phyloP scores from a whole-genome alignment of 345 rosid species.

The Linum lewisii region DNA sequence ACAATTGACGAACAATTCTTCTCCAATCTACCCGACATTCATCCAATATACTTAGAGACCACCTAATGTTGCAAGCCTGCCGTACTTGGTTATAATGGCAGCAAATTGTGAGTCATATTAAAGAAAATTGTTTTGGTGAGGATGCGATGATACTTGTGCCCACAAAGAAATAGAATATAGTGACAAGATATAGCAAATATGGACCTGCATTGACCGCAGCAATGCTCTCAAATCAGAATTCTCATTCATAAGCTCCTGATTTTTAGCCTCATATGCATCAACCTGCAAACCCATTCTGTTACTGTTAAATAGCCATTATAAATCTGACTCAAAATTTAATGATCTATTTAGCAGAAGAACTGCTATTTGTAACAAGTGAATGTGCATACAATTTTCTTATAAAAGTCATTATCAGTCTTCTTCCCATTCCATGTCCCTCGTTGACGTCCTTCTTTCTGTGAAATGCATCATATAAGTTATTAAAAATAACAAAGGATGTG shows the following conservation, averaged over 20 bases:
- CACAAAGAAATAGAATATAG: neutral
- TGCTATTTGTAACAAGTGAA: slow-evolving; percentile 9
- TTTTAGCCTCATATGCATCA: slow-evolving; percentile 89
- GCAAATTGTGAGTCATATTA: neutral
- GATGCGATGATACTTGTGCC: neutral
- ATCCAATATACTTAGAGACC: neutral
- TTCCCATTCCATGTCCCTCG: slow-evolving; percentile 99
- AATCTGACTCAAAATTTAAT: no score
- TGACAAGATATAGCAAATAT: slow-evolving; percentile 1
- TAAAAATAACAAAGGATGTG: slow-evolving; percentile 2
- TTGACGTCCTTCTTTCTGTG: slow-evolving; percentile 94
- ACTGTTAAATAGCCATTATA: slow-evolving; percentile 5
- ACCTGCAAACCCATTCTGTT: slow-evolving; percentile 37
- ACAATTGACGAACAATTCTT: neutral
- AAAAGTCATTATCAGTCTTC: slow-evolving; percentile 89
- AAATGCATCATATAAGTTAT: slow-evolving; percentile 14
- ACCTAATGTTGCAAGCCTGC: neutral
- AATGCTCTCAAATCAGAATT: slow-evolving; percentile 81
- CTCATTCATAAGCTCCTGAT: slow-evolving; percentile 85
- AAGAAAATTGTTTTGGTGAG: neutral
- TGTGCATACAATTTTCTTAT: slow-evolving; percentile 72
- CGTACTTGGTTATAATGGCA: no score
- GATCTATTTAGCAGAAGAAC: neutral
- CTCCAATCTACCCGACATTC: neutral
- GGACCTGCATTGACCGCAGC: slow-evolving; percentile 86